These are phyloP conservation scores for Lentinula boryana DNA, from an alignment of 768 basidiomycete species.

Conservation along the genomic window DNA sequence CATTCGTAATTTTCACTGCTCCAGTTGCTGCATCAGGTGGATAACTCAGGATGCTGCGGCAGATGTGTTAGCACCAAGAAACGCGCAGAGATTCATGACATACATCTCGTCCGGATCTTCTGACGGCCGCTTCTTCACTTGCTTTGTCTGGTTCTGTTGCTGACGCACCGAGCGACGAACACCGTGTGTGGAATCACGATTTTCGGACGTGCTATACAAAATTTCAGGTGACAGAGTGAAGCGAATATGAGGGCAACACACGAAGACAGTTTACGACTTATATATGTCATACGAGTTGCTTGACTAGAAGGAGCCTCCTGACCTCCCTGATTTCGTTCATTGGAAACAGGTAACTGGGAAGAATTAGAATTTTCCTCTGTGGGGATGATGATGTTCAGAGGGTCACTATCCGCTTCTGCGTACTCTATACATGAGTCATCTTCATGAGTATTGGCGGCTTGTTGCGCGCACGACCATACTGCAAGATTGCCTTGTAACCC, in stretches of 20 bases:
- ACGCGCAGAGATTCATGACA: slow-evolving; percentile 13
- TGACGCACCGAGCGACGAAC: slow-evolving; percentile 31
- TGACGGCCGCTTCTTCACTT: slow-evolving; percentile 14
- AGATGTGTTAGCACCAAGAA: neutral
- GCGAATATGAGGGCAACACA: neutral
- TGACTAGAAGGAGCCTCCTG: neutral
- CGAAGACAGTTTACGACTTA: neutral
- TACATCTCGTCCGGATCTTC: slow-evolving; percentile 64
- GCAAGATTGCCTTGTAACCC: neutral
- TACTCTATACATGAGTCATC: neutral
- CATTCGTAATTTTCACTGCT: slow-evolving; percentile 75
- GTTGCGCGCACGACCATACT: neutral
- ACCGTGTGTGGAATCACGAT: neutral
- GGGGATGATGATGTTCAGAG: slow-evolving; percentile 3
- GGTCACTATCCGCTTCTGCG: neutral
- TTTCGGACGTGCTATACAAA: neutral
- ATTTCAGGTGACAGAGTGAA: neutral
- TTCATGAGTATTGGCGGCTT: neutral
- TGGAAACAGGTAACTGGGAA: neutral
- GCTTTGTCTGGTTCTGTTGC: slow-evolving; percentile 18
- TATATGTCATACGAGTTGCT: too few species aligned
- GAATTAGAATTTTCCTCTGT: neutral
- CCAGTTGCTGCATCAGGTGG: slow-evolving; percentile 58
- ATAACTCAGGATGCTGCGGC: slow-evolving; percentile 65
- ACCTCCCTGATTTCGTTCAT: neutral